Base-by-base conservation (phyloP, 2,329 filamentous ascomycete species). In the Sporothrix mexicana region DNA sequence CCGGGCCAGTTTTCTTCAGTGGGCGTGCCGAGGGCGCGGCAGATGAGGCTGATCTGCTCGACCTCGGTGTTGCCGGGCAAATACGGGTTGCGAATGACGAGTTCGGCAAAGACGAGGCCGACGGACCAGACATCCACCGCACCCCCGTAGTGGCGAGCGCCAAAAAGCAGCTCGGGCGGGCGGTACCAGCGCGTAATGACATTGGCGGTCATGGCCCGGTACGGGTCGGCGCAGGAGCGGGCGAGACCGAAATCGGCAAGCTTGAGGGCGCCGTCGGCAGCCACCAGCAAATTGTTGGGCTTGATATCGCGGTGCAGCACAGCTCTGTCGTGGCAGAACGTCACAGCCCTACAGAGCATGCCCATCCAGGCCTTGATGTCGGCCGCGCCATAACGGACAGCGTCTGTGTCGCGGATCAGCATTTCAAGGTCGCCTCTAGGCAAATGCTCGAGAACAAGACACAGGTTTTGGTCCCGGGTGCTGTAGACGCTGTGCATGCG, bases 361-460 rank as follows among this genome's bases (percentile, higher is more conserved):
- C 93, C 93, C 91, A 98, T 97, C 96, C 96, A 99, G 17, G 94
- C 92, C 82, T 99, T 99, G 81, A 98, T 94, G 81, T 99, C 96
- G 20, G 93, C 92, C 12, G 90, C 89, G 74, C 93, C 93, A 81
- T 98, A 98, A 71, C 90, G 89, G 64, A 98, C 91, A 71, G 85
- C 85, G 62, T 91, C 88, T 43, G 88, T 90, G 82, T 98, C 95
- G 80, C 93, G 93, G 81, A 97, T 97, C 73, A 99, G 88, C 87
- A 95, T 94, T 82, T 98, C 94, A 41, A 99, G 88, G 82, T 99
- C 96, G 76, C 96, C 95, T n/a, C 93, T 89, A 0, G 95, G 95
- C 3, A 98, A 87, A 81, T 92, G 97, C 82, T 99, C 96, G 77
- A 99, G 90, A 30, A 99, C 96, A 9, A 99, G 88, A 79, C 97